Evolutionary conservation across 305 asterid genomes (phyloP), one percentile per base, ranked within the genome.

Genomic region (Ajuga reptans): DNA sequence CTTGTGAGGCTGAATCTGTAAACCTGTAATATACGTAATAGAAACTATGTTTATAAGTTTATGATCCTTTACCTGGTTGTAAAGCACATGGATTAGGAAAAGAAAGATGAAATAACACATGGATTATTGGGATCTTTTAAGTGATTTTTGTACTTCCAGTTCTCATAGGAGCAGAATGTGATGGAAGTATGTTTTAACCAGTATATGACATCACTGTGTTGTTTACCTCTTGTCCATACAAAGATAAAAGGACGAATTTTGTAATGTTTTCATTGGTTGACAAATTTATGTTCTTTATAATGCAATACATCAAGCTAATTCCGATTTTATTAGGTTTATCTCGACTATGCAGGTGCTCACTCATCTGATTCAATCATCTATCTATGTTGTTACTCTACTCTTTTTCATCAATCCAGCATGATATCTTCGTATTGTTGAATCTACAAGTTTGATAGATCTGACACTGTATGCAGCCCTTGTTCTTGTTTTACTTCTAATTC

Each of bases 401-500:
- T 5, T 18, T 29, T 36, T 58, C 52, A 12, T 71, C 24, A 12
- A 27, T 34, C 72, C 73, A 51, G 31, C 64, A 67, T 41, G 53
- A 47, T 37, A 33, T 58, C 1, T 52, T 34, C 21, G 24, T 9
- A 16, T 50, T 16, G 21, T 9, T 60, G 12, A 34, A 24, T 61
- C 14, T 5, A 6, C 65, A 52, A 11, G 33, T 46, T 27, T 24
- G 49, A 62, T 46, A 8, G 36, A 69, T 53, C 56, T 37, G 18
- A 45, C 36, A 15, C 29, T 50, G 69, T 63, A 5, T 31, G 56
- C 9, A 46, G 10, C 73, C 57, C 39, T 21, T 51, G 37, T 68
- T 52, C 65, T 67, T 39, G 64, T 59, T 55, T 65, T 37, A 50
- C 6, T 50, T 54, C 67, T 41, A 52, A 53, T 69, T 58, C 53